These are phyloP conservation scores for Exophiala bonariae DNA, from an alignment of 2,329 filamentous ascomycete species.

Conservation along the genomic window DNA sequence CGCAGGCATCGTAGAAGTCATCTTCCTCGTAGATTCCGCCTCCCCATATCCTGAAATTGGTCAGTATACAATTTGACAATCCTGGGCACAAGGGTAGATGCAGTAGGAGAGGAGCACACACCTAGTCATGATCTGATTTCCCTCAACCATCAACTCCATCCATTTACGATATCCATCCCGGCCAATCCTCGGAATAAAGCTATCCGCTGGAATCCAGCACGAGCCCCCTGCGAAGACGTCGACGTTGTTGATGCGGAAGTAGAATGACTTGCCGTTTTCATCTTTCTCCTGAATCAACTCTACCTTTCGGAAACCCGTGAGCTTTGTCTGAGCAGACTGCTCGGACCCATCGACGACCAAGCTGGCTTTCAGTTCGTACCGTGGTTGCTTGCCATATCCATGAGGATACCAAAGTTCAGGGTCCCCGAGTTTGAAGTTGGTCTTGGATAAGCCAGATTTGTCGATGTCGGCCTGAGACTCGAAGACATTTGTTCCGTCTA, in stretches of 20 bases:
- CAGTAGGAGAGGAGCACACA: neutral
- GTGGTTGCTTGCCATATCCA: constrained; percentile 57
- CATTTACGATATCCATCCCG: constrained; percentile 57
- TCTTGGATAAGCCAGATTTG: constrained; percentile 34
- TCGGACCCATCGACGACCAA: constrained; percentile 36
- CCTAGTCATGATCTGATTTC: constrained; percentile 62
- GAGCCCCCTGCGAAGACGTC: constrained; percentile 68
- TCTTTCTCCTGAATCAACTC: constrained; percentile 43
- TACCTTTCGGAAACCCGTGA: constrained; percentile 56
- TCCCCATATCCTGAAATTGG: constrained; percentile 59
- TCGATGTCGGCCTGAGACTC: constrained; percentile 44
- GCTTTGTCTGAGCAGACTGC: constrained; percentile 39
- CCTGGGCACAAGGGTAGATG: neutral
- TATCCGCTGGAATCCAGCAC: constrained; percentile 67
- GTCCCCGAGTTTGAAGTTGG: constrained; percentile 40
- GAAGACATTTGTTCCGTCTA: constrained; percentile 36
- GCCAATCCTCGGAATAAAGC: constrained; percentile 56
- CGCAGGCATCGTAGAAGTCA: constrained; percentile 72
- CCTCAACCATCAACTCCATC: constrained; percentile 60
- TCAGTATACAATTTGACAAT: constrained; percentile 1
- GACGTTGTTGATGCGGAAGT: constrained; percentile 64
- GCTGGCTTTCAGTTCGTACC: constrained; percentile 56
- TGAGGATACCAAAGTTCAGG: constrained; percentile 61
- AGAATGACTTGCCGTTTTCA: constrained; percentile 62
- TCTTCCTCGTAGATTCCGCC: constrained; percentile 78